These are phyloP conservation scores for Dipodascopsis tothii DNA, from an alignment of 805 yeast species.

Conservation along the genomic window DNA sequence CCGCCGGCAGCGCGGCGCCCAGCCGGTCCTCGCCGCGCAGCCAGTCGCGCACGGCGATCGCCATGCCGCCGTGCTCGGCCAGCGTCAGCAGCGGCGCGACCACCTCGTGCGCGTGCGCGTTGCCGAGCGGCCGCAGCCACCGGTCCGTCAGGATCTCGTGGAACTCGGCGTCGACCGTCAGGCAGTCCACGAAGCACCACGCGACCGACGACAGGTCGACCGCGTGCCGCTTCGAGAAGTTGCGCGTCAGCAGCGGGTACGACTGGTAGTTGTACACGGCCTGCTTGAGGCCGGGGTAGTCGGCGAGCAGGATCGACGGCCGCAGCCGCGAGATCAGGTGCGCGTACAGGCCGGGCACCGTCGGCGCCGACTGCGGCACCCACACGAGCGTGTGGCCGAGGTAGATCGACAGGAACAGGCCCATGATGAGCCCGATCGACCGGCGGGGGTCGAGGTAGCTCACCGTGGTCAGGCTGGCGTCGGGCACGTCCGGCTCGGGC, in stretches of 20 bases:
- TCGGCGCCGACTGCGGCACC: conserved; percentile 67
- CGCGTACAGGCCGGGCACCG: conserved; percentile 81
- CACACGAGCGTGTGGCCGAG: conserved; percentile 77
- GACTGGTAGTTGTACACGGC: conserved; percentile 90
- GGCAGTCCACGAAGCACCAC: conserved; percentile 85
- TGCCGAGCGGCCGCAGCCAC: conserved; percentile 86
- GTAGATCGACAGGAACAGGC: conserved; percentile 71
- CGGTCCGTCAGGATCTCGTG: conserved; percentile 80
- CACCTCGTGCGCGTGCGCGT: conserved; percentile 62
- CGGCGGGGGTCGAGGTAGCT: conserved; percentile 63
- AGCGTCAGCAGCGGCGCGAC: conserved; percentile 84
- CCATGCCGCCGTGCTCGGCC: conserved; percentile 94
- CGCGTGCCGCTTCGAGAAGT: conserved; percentile 63
- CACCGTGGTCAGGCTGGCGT: conserved; percentile 41
- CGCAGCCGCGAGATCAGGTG: conserved; percentile 61
- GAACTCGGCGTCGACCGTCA: conserved; percentile 88
- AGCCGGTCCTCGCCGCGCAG: conserved; percentile 60
- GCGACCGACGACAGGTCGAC: conserved; percentile 72
- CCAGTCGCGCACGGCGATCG: conserved; percentile 87
- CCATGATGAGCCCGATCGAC: conserved; percentile 79
- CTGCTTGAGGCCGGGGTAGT: conserved; percentile 79
- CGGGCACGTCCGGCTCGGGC: conserved; percentile 4
- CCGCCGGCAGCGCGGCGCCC: conserved; percentile 40
- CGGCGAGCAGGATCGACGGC: conserved; percentile 72
- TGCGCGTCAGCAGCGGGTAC: conserved; percentile 75